Conservation (phyloP, 345 rosid genomes). For the Salix exigua region DNA sequence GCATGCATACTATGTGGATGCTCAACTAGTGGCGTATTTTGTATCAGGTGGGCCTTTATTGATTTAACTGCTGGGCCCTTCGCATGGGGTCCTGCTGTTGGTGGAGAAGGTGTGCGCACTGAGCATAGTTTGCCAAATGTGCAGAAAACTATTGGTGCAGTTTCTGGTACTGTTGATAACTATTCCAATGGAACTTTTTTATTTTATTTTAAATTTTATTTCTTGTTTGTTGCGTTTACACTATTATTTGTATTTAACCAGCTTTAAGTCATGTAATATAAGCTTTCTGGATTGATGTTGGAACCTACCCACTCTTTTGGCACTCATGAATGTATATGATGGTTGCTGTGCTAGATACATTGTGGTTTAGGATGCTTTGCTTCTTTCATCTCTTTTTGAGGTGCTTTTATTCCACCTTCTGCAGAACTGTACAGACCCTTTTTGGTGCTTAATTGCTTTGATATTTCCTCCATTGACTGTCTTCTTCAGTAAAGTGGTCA, state of each 20-base stretch:
- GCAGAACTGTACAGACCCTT: background rate
- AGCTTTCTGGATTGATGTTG: background rate
- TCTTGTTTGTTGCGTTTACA: background rate
- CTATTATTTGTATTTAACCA: background rate
- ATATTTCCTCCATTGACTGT: background rate
- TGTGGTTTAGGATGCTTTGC: background rate
- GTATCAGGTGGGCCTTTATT: conserved; percentile 88
- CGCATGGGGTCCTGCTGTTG: conserved; percentile 99
- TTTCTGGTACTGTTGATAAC: conserved; percentile 55
- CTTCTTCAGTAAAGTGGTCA: background rate
- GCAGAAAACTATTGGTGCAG: conserved; percentile 89
- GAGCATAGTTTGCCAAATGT: conserved; percentile 87
- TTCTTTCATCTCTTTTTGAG: background rate
- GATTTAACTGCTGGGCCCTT: conserved; percentile 95
- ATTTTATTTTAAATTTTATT: background rate
- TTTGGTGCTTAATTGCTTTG: background rate
- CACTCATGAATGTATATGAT: background rate
- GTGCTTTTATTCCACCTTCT: background rate
- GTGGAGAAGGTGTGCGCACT: conserved; percentile 99
- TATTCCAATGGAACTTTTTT: background rate
- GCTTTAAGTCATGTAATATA: background rate
- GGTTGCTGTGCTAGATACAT: background rate
- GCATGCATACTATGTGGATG: background rate
- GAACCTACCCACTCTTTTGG: background rate
- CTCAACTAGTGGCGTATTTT: conserved; percentile 2